Evolutionary conservation across 1,284 basidiomycete genomes (phyloP).

Genomic region (Albatrellus sp.): DNA sequence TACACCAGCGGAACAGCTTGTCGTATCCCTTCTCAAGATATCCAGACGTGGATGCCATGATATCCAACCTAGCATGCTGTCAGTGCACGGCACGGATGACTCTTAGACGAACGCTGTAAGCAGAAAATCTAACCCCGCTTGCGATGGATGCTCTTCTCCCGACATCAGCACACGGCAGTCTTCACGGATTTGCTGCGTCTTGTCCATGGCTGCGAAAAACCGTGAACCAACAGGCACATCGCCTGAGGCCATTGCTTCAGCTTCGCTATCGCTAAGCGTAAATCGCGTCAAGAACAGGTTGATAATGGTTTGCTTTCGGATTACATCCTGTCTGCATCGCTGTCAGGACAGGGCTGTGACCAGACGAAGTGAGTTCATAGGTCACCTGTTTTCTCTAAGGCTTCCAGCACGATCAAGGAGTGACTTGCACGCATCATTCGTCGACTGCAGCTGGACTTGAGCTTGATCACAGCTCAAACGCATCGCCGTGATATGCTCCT

Average conservation of each 20-base stretch:
- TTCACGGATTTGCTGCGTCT: constrained; percentile 68
- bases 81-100: constrained; percentile 6
- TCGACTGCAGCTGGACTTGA: constrained; percentile 63
- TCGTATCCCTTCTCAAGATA: constrained; percentile 84
- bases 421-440: constrained; percentile 69
- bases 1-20: constrained; percentile 80
- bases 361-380: neutral
- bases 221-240: constrained; percentile 62
- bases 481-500: constrained; percentile 71
- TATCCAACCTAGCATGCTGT: constrained; percentile 54
- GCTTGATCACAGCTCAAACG: constrained; percentile 73
- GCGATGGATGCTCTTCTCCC: constrained; percentile 73
- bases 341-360: neutral
- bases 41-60: constrained; percentile 72
- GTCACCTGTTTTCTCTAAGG: constrained; percentile 69
- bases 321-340: constrained; percentile 45
- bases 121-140: constrained; percentile 55
- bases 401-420: constrained; percentile 83
- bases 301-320: constrained; percentile 64
- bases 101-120: neutral
- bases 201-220: constrained; percentile 83
- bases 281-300: constrained; percentile 75
- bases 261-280: constrained; percentile 68
- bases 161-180: constrained; percentile 83
- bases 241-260: constrained; percentile 62